These are phyloP conservation scores for Trichothecium sympodiale DNA, from an alignment of 2,329 filamentous ascomycete species.

Conservation along the genomic window DNA sequence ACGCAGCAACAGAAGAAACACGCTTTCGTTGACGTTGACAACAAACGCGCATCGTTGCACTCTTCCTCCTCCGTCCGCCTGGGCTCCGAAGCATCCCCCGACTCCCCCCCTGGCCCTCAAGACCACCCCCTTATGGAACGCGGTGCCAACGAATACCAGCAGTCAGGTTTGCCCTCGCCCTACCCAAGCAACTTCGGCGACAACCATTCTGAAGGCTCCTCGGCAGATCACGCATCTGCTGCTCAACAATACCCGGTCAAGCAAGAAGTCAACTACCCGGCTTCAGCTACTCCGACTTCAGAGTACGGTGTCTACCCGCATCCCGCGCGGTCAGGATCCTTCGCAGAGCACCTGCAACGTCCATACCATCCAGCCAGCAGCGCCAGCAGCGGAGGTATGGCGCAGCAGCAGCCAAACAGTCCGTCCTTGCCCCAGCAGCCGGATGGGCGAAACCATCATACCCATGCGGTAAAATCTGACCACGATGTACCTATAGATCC, in stretches of 20 bases:
- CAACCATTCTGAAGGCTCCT: conserved; percentile 73
- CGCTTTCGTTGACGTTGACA: conserved; percentile 7
- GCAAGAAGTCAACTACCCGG: conserved; percentile 70
- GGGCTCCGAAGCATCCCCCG: conserved; percentile 15
- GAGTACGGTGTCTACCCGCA: conserved; percentile 74
- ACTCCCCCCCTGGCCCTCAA: conserved; percentile 13
- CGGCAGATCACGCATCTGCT: conserved; percentile 88
- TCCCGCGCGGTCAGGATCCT: conserved; percentile 69
- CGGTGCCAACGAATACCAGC: conserved; percentile 64
- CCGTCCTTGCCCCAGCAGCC: conserved; percentile 83
- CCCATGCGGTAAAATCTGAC: conserved; percentile 82
- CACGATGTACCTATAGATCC: conserved; percentile 98
- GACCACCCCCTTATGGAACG: conserved; percentile 43
- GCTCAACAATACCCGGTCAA: conserved; percentile 69
- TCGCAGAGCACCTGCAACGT: conserved; percentile 68
- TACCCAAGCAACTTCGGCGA: conserved; percentile 55
- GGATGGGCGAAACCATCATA: conserved; percentile 72
- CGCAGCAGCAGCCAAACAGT: conserved; percentile 85
- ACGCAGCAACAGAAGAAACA: conserved; percentile 19
- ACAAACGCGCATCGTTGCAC: conserved; percentile 6
- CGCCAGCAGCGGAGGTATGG: conserved; percentile 77
- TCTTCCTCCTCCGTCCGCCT: conserved; percentile 7
- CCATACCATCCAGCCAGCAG: conserved; percentile 70
- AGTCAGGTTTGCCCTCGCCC: conserved; percentile 77
- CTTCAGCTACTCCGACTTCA: conserved; percentile 74